phyloP scores from a whole-genome alignment of 371 early-diverging fungal genomes.

The Syncephalastrum contaminatum region DNA sequence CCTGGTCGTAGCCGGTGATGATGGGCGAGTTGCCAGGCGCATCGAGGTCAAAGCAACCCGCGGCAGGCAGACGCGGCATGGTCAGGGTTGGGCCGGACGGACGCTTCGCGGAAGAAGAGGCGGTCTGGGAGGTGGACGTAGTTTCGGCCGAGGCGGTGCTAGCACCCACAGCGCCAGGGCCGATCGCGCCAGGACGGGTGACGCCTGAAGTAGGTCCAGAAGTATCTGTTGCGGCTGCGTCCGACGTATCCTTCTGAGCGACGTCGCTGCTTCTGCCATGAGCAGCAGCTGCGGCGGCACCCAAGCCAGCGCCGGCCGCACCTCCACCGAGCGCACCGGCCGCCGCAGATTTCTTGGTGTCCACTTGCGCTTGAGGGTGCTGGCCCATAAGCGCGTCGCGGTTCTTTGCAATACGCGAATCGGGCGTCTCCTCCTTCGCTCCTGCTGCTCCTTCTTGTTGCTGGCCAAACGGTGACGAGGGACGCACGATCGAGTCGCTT shows the following conservation, averaged over 20 bases:
- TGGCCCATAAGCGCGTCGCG: conserved; percentile 1
- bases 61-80: conserved; percentile 11
- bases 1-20: conserved; percentile 16
- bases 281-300: not conserved
- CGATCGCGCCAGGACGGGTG: too few species aligned
- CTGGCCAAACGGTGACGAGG: too few species aligned
- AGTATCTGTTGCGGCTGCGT: too few species aligned
- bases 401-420: not conserved
- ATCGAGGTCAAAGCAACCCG: conserved; percentile 14
- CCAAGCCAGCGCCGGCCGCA: not conserved
- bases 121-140: too few species aligned
- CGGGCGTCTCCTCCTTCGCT: not conserved
- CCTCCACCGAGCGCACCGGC: not conserved
- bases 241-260: too few species aligned
- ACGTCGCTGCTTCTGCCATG: not conserved
- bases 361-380: not conserved
- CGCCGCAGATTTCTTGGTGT: not conserved
- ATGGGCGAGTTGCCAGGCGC: conserved; percentile 14
- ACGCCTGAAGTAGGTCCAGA: too few species aligned
- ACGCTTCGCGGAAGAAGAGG: too few species aligned
- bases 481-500: too few species aligned
- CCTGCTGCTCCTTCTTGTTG: not conserved
- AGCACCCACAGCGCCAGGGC: too few species aligned
- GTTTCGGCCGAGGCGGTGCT: too few species aligned
- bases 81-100: too few species aligned